phyloP scores from a whole-genome alignment of 1,284 basidiomycete species.

The Fomitopsis palustris region DNA sequence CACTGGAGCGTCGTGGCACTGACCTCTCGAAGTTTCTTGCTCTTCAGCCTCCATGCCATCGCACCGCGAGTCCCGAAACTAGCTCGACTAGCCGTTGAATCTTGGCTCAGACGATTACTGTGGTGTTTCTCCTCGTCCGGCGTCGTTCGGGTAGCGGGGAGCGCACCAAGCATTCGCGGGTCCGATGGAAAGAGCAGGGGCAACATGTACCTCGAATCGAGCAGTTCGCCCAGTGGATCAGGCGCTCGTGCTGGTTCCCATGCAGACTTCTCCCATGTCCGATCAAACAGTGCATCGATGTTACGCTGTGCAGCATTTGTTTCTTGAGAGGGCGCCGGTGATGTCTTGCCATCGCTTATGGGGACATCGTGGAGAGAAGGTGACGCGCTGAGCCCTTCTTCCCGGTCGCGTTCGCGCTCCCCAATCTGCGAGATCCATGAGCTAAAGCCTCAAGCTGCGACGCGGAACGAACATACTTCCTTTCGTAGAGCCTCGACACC shows the following conservation, averaged over 20 bases:
- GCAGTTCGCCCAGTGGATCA: slow-evolving; percentile 80
- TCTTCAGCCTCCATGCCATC: slow-evolving; percentile 54
- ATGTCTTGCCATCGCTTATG: slow-evolving; percentile 28
- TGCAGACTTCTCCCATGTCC: slow-evolving; percentile 51
- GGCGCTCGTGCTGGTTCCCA: slow-evolving; percentile 80
- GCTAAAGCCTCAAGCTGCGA: neutral
- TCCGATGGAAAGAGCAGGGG: slow-evolving; percentile 82
- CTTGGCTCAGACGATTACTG: slow-evolving; percentile 27
- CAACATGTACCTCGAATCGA: slow-evolving; percentile 92
- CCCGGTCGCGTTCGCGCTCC: slow-evolving; percentile 61
- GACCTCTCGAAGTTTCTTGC: slow-evolving; percentile 57
- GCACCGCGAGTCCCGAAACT: slow-evolving; percentile 37
- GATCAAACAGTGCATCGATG: slow-evolving; percentile 81
- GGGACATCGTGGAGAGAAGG: slow-evolving; percentile 42
- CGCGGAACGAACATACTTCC: slow-evolving; percentile 45
- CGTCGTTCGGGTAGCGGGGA: slow-evolving; percentile 44
- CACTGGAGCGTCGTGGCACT: slow-evolving; percentile 56
- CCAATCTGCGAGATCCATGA: slow-evolving; percentile 44
- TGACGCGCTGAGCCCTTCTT: slow-evolving; percentile 43
- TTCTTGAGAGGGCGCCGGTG: slow-evolving; percentile 24
- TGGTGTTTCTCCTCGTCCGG: slow-evolving; percentile 32
- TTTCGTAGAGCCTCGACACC: slow-evolving; percentile 78
- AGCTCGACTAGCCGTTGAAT: slow-evolving; percentile 34
- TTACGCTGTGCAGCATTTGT: slow-evolving; percentile 43
- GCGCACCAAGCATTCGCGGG: slow-evolving; percentile 72